Base-by-base conservation (phyloP, 768 basidiomycete genomes). In the Termitomyces sp. region DNA sequence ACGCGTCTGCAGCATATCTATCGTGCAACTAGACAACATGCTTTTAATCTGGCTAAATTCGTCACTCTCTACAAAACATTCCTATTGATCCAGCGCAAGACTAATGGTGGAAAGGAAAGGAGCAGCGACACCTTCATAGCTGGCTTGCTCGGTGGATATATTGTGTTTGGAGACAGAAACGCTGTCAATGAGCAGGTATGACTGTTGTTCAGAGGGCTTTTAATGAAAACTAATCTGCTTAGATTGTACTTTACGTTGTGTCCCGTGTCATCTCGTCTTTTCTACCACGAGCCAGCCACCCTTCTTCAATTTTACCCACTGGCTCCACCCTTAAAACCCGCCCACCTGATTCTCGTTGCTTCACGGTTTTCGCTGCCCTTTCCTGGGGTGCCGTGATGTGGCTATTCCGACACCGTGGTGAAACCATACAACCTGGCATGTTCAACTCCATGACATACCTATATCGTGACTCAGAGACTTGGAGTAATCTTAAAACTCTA, bases 381-480 rank as follows among this genome's bases (percentile, higher is more conserved):
- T 82, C 87, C 33, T 98, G 97, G 97, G 97, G 93, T 45, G 81
- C 88, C 8, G 95, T 98, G 47, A 98, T 99, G 96, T 99, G 89
- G 83, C 74, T 97, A 60, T 98, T 95, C 81, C 80, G 86, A 66
- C 79, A 97, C 70, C 79, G 84, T 22, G 85, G 90, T 50, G 88
- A 98, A 73, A 87, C 86, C n/a, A 85, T 99, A 59, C 94, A 98
- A 66, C 92, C 93, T 18, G 97, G 95, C 57, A 92, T 98, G 93
- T 94, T 93, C 77, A 92, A 84, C 74, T 91, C 90, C 18, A 98
- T 97, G 95, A 83, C 81, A 57, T 99, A 98, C 72, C 79, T 99
- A 40, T 99, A 98, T 74, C 85, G 86, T 40, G 94, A 98, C 70
- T 95, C 93, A 20, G 92, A 98, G 60, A 72, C 75, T 44, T 98